Evolutionary conservation across 805 yeast genomes (phyloP), one percentile per base, ranked within the genome.

Genomic region (Pichia scutulata): DNA sequence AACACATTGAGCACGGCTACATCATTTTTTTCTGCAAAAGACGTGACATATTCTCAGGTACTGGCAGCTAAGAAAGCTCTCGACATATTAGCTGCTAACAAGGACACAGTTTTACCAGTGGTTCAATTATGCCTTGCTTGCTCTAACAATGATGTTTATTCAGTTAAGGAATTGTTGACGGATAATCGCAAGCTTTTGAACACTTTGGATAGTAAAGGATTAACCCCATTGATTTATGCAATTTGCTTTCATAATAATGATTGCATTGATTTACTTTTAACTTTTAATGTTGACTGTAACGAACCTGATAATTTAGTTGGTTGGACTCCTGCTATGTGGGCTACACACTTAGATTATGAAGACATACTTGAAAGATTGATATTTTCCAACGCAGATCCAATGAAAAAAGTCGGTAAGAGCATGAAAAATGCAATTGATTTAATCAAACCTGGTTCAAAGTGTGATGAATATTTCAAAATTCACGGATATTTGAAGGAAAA

Each of bases 251-350:
- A 76, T 52, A 71, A 81, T 37, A 58, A 65, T 10, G 71, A 68
- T 8, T 69, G 77, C 42, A 75, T 75, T 1, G 84, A 82, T 41
- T 60, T 81, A 1, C 61, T 82, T 21, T 56, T 70, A 22, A 64
- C 66, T 24, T 68, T 72, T 41, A 59, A 64, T 14, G 77, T 71
- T 7, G 80, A 78, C 57, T 72, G 78, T 8, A 81, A 82, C 57
- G 56, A 68, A 37, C 59, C 65, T 9, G 90, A 84, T 57, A 67
- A 72, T 2, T 49, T 78, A 22, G 62, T 77, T 23, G 72, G 77
- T 2, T 81, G 79, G 64, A 76, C 88, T 0, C 88, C 96, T 12
- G 65, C 86, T 43, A 87, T 86, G 93, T 88, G 96, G 96, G 90
- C 95, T 0, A 79, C 87, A 3, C 76, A 81, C 57, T 72, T 82